Evolutionary conservation across 139 green algal species (phyloP).

Genomic region (Chlamydomonas urium): DNA sequence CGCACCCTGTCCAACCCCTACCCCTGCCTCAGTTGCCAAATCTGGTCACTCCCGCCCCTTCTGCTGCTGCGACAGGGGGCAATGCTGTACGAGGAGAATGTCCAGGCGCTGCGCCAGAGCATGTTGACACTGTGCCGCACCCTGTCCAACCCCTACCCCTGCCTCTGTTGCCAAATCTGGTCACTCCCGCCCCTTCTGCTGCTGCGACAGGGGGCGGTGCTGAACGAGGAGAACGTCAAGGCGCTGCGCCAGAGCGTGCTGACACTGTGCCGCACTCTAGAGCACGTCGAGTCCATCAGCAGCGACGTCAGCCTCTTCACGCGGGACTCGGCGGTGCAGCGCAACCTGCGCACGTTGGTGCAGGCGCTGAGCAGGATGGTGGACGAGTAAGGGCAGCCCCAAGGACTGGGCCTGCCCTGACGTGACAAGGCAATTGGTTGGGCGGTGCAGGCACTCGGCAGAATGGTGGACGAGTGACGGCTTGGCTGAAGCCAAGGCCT

Average conservation of each 20-base stretch:
- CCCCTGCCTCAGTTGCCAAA: too few relatives aligned
- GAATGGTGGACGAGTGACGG: conserved; percentile 82
- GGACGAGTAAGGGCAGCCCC: conserved; percentile 81
- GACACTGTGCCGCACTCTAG: conserved; percentile 66
- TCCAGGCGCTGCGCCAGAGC: conserved; percentile 65
- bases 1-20: too few relatives aligned
- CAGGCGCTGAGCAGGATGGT: conserved; percentile 77
- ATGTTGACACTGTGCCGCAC: conserved; percentile 72
- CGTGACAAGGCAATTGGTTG: too few relatives aligned
- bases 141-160: too few relatives aligned
- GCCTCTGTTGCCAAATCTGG: too few relatives aligned
- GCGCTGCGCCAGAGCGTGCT: conserved; percentile 71
- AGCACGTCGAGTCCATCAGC: conserved; percentile 72
- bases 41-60: too few relatives aligned
- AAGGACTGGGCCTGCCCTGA: too few relatives aligned
- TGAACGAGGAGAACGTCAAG: conserved; percentile 89
- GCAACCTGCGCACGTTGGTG: conserved; percentile 83
- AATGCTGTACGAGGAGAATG: conserved; percentile 90
- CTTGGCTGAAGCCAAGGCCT: too few relatives aligned
- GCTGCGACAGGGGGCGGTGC: conserved; percentile 38
- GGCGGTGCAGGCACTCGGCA: conserved; percentile 75
- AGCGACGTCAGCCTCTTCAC: conserved; percentile 68
- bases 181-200: too few relatives aligned
- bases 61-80: too few relatives aligned
- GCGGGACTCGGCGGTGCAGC: conserved; percentile 68